Evolutionary conservation across 176 grass and related monocot genomes (phyloP).

Genomic region (Carex cristatella): DNA sequence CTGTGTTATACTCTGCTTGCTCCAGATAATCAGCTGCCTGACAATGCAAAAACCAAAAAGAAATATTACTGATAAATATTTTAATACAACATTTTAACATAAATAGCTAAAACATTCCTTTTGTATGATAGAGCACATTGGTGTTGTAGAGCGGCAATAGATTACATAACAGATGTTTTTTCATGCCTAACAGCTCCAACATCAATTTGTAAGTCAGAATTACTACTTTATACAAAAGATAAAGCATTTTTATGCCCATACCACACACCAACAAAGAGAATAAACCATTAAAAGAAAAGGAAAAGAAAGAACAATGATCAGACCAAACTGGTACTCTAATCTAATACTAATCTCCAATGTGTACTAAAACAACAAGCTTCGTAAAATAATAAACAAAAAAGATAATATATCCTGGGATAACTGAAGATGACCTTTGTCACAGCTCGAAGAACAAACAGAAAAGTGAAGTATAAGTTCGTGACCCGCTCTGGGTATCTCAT

Average conservation of each 20-base stretch:
- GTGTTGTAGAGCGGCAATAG: not conserved
- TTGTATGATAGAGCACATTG: too few species aligned
- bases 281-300: not conserved
- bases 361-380: not conserved
- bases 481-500: constrained; percentile 79
- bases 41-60: not conserved
- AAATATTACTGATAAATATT: not conserved
- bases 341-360: not conserved
- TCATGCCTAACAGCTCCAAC: not conserved
- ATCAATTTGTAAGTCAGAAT: not conserved
- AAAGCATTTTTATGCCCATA: not conserved
- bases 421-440: constrained; percentile 72
- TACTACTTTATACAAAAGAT: not conserved
- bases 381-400: not conserved
- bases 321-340: not conserved
- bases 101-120: too few species aligned
- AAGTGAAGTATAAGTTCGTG: constrained; percentile 82
- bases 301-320: not conserved
- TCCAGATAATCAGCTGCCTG: constrained; percentile 95
- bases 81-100: not conserved
- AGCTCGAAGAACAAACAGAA: constrained; percentile 87
- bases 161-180: not conserved
- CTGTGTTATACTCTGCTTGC: constrained; percentile 88
- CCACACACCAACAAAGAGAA: not conserved
- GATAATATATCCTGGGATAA: not conserved